A percentile compares a stretch with the other conserved stretches of the same genome.
Evolutionary conservation across 805 yeast genomes (phyloP).

Genomic region (Candida saitoana): DNA sequence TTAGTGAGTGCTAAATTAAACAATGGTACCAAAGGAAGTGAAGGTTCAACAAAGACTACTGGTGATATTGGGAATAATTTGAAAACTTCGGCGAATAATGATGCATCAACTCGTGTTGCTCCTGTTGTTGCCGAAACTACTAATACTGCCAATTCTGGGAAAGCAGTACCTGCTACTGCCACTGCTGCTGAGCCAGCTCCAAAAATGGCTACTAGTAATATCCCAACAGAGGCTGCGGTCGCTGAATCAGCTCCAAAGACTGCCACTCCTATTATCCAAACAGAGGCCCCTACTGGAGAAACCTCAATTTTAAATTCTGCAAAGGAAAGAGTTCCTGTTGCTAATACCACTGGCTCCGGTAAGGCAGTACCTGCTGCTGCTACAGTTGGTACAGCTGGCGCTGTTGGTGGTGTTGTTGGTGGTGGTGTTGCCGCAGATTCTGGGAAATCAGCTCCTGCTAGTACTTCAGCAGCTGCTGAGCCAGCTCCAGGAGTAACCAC

Average conservation of each 20-base stretch:
- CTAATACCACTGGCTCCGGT: not conserved
- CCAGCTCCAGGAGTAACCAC: not conserved
- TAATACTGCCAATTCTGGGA: not conserved
- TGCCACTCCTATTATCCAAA: not conserved
- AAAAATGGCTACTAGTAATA: not conserved
- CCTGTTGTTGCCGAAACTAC: constrained; percentile 1
- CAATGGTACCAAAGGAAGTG: not conserved
- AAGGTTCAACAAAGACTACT: not conserved
- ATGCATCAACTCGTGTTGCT: constrained; percentile 2
- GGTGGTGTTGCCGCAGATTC: too few species aligned
- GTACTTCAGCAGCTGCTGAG: too few species aligned
- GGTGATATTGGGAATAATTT: not conserved
- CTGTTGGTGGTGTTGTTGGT: too few species aligned
- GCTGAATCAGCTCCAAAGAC: not conserved
- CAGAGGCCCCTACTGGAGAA: not conserved
- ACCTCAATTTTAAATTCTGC: too few species aligned
- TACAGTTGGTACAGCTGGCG: too few species aligned
- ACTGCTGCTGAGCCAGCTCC: constrained; percentile 1
- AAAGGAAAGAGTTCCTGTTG: not conserved
- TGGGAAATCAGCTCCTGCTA: too few species aligned
- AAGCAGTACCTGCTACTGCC: not conserved
- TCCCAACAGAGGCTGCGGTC: not conserved
- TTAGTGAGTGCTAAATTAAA: not conserved
- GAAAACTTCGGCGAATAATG: not conserved
- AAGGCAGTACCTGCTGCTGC: too few species aligned